Percentiles rank a stretch among this genome's conserved stretches.
phyloP scores from a whole-genome alignment of 208 protist species.

The Leishmania guyanensis region DNA sequence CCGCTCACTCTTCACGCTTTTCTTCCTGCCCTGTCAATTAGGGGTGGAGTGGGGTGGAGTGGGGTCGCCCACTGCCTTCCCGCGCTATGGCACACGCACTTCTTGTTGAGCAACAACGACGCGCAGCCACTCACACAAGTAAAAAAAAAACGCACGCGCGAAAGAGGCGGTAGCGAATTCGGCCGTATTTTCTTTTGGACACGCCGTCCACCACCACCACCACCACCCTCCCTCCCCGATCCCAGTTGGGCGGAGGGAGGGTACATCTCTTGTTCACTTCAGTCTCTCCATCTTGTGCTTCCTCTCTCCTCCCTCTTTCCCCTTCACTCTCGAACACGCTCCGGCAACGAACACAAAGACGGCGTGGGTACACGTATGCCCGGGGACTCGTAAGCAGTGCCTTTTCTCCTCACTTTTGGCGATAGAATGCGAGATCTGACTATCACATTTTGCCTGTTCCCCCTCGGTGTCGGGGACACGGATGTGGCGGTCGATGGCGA shows the following conservation, averaged over 20 bases:
- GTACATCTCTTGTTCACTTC: background rate
- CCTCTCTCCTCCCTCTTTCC: background rate
- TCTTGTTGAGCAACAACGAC: background rate
- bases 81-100: too few species aligned
- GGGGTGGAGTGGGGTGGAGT: too few species aligned
- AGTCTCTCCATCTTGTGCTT: background rate
- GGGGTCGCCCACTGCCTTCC: too few species aligned
- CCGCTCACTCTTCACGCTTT: background rate
- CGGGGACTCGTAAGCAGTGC: background rate
- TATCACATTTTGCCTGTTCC: slow-evolving; percentile 26
- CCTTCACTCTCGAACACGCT: background rate
- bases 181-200: background rate
- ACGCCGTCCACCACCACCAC: background rate
- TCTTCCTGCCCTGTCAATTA: too few species aligned
- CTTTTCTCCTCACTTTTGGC: too few species aligned
- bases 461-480: slow-evolving; percentile 18
- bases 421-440: background rate
- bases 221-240: background rate
- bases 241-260: too few species aligned
- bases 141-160: background rate
- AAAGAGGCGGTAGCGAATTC: background rate
- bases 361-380: background rate
- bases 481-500: slow-evolving; percentile 12
- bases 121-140: background rate
- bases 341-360: background rate